Conservation (phyloP, 139 green algal genomes). For the Monoraphidium neglectum region DNA sequence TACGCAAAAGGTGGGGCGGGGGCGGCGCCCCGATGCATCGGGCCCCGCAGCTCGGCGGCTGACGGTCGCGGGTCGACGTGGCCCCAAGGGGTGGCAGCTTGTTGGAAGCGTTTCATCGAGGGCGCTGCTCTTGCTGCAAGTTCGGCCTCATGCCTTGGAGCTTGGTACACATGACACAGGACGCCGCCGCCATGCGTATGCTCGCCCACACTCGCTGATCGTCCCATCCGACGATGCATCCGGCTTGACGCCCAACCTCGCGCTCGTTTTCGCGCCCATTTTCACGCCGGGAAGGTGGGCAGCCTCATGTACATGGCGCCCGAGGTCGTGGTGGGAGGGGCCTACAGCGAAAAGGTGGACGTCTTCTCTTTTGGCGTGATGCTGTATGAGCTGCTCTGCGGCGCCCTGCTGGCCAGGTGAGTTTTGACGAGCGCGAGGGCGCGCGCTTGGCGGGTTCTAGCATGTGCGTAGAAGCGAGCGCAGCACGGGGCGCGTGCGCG, state of each 20-base stretch:
- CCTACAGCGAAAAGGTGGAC: slow-evolving; percentile 78
- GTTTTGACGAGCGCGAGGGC: slow-evolving; percentile 22
- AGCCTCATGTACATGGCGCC: slow-evolving; percentile 76
- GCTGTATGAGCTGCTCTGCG: slow-evolving; percentile 75
- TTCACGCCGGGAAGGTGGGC: slow-evolving; percentile 40
- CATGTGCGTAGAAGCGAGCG: slow-evolving; percentile 26
- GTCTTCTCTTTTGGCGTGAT: slow-evolving; percentile 84
- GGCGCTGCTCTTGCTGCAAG: too few relatives aligned
- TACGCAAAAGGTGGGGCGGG: neutral
- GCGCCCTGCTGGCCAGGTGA: slow-evolving; percentile 50
- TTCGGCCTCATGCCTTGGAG: too few relatives aligned
- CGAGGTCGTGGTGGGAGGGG: slow-evolving; percentile 40
- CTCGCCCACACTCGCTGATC: too few relatives aligned
- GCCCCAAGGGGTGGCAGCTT: too few relatives aligned
- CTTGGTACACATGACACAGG: too few relatives aligned
- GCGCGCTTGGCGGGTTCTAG: slow-evolving; percentile 22
- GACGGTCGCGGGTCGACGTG: too few relatives aligned
- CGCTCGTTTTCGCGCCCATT: neutral
- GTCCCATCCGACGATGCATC: too few relatives aligned
- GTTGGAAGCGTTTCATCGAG: too few relatives aligned
- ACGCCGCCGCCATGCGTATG: too few relatives aligned
- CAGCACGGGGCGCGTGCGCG: neutral
- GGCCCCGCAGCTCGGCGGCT: neutral
- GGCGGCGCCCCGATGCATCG: neutral
- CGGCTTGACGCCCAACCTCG: neutral